Evolutionary conservation across 305 asterid genomes (phyloP), one percentile per base, ranked within the genome.

Genomic region (Plantago rigida): DNA sequence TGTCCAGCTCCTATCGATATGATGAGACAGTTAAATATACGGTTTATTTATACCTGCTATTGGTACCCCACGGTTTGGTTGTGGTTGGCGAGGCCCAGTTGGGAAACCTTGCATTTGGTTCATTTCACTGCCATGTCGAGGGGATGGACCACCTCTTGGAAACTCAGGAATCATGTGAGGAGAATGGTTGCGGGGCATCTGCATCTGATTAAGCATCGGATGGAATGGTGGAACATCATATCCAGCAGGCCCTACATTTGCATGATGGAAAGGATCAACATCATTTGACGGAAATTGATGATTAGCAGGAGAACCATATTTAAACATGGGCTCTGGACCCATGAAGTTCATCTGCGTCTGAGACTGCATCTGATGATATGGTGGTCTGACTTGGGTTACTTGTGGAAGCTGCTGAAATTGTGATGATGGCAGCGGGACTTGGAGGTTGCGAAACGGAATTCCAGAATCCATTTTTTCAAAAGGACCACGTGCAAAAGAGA

Each of bases 51-150:
- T 77, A 90, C 97, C 96, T 71, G 87, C 82, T 65, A 78, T 57
- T 26, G 82, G 84, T 69, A 81, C 77, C 56, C 92, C 91, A 52
- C 57, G 69, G 56, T 76, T 53, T 24, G 75, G 60, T 78, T 79
- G 79, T 61, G 84, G 88, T 49, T 69, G 80, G 56, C 56, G 83
- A 56, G 84, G 74, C 51, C 87, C 85, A 39, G 76, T 75, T 9
- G 96, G 82, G 60, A 76, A 79, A 51, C 84, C 85, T 69, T 78
- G 90, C 80, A 76, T 74, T n/a, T 79, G 81, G 71, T 76, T 85
- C 70, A 69, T 68, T 46, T 82, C 96, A 64, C 67, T 81, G 72
- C 82, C 79, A 55, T 81, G 79, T 64, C 74, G 83, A 22, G 82
- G 71, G 24, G 69, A 63, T 14, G 88, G 78, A 57, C 75, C 71